A percentile compares a stretch with the other conserved stretches of the same genome.
phyloP scores from a whole-genome alignment of 352 stramenopile genomes.

The Globisporangium uncinulatum region DNA sequence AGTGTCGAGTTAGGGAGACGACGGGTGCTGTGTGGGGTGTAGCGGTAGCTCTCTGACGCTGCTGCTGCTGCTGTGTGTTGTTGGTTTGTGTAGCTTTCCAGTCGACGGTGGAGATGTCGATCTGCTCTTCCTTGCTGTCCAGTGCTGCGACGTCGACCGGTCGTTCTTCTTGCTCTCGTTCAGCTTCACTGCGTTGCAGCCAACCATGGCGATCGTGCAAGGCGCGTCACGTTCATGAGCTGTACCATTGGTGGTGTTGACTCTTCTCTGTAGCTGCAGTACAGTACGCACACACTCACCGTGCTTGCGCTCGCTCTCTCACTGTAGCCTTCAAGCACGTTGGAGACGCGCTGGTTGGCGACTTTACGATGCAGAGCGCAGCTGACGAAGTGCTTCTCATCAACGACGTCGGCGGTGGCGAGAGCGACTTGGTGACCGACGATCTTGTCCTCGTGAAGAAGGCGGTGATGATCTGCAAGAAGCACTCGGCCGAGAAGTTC shows the following conservation, averaged over 20 bases:
- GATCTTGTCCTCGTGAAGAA: constrained; percentile 31
- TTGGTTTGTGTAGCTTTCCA: constrained; percentile 15
- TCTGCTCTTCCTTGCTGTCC: constrained; percentile 23
- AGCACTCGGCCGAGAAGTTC: constrained; percentile 19
- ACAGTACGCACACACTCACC: too few relatives aligned
- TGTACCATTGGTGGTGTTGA: neutral
- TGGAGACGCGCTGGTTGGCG: constrained; percentile 25
- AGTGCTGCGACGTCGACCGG: constrained; percentile 33
- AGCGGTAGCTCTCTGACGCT: neutral
- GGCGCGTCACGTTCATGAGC: constrained; percentile 13
- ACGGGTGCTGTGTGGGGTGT: neutral
- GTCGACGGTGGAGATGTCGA: constrained; percentile 7
- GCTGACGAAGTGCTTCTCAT: constrained; percentile 30
- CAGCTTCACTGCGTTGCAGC: constrained; percentile 17
- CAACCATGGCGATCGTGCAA: constrained; percentile 36
- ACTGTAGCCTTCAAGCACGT: constrained; percentile 43
- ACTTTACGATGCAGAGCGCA: constrained; percentile 21
- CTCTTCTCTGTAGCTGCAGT: neutral
- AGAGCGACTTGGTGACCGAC: constrained; percentile 3
- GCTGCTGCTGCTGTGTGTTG: neutral
- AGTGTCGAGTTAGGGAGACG: neutral
- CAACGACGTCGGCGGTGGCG: constrained; percentile 21
- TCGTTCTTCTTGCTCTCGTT: constrained; percentile 55
- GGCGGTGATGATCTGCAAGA: constrained; percentile 41
- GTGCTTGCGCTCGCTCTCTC: neutral